A percentile compares a stretch with the other conserved stretches of the same genome.
Conservation (phyloP, 1,284 basidiomycete genomes). For the Puccinia polysora region DNA sequence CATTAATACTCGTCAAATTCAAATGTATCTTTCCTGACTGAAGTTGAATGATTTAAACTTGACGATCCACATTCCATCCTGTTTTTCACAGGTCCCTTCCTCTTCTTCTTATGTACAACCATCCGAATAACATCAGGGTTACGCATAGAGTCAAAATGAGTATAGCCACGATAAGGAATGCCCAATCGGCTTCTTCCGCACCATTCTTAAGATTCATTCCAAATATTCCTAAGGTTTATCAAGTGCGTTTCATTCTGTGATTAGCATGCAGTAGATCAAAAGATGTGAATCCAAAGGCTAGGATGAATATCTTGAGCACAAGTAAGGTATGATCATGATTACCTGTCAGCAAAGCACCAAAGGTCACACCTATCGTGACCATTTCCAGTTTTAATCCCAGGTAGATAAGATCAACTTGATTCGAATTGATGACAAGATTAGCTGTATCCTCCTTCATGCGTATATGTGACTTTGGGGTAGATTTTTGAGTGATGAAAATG, state of each 20-base stretch:
- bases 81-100: not conserved
- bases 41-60: too few relatives aligned
- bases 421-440: slow-evolving; percentile 17
- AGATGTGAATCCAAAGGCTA: not conserved
- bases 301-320: not conserved
- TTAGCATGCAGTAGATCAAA: not conserved
- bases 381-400: slow-evolving; percentile 19
- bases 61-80: too few relatives aligned
- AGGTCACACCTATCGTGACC: slow-evolving; percentile 2
- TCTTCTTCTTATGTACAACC: not conserved
- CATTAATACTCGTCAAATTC: too few relatives aligned
- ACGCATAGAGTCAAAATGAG: not conserved
- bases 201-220: slow-evolving; percentile 29
- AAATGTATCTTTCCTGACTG: too few relatives aligned
- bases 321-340: too few relatives aligned
- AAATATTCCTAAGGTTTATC: slow-evolving; percentile 7
- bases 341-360: slow-evolving; percentile 27
- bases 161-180: not conserved
- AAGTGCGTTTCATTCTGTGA: not conserved
- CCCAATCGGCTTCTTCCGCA: slow-evolving; percentile 13
- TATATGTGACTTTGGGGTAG: slow-evolving; percentile 8
- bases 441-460: slow-evolving; percentile 12
- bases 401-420: slow-evolving; percentile 25
- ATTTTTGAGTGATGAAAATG: too few relatives aligned
- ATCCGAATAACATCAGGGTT: not conserved